A percentile compares a stretch with the other conserved stretches of the same genome.
Evolutionary conservation across 805 yeast species (phyloP).

Genomic region (Saccharomycopsis olivae): DNA sequence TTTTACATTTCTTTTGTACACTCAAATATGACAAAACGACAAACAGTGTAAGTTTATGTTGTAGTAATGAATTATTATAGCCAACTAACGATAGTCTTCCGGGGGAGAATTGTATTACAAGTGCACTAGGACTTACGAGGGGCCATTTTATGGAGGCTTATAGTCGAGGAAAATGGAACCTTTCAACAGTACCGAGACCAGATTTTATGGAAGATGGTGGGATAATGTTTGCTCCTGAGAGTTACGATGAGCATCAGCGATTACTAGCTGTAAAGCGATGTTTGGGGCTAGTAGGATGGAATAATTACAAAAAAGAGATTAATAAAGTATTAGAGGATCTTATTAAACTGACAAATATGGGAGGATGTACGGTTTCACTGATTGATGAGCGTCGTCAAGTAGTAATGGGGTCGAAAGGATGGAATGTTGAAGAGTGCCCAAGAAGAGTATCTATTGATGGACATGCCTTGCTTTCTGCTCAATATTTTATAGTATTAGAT

Average conservation of each 20-base stretch:
- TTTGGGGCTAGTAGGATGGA: constrained; percentile 39
- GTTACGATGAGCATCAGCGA: constrained; percentile 39
- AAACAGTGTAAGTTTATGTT: no score
- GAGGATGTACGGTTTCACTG: constrained; percentile 52
- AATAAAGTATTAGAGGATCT: constrained; percentile 24
- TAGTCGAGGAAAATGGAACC: constrained; percentile 44
- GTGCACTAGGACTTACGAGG: constrained; percentile 31
- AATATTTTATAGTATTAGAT: constrained; percentile 44
- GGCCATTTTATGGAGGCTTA: constrained; percentile 48
- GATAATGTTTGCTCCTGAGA: constrained; percentile 50
- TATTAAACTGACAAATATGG: constrained; percentile 22
- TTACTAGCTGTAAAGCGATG: constrained; percentile 32
- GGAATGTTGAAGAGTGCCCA: constrained; percentile 40
- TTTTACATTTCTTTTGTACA: no score
- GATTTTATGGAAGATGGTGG: constrained; percentile 35
- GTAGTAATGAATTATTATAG: no score
- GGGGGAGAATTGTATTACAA: constrained; percentile 6
- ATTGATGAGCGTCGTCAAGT: constrained; percentile 37
- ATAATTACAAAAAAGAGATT: constrained; percentile 30
- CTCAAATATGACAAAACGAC: no score
- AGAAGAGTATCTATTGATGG: constrained; percentile 53
- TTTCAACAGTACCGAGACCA: constrained; percentile 47
- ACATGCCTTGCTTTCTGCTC: constrained; percentile 53
- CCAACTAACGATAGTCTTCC: no score
- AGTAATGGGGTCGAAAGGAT: constrained; percentile 38